A percentile compares a stretch with the other conserved stretches of the same genome.
Conservation (phyloP, 1,139 yeast genomes). For the Nakaseomyces nivariensis region DNA sequence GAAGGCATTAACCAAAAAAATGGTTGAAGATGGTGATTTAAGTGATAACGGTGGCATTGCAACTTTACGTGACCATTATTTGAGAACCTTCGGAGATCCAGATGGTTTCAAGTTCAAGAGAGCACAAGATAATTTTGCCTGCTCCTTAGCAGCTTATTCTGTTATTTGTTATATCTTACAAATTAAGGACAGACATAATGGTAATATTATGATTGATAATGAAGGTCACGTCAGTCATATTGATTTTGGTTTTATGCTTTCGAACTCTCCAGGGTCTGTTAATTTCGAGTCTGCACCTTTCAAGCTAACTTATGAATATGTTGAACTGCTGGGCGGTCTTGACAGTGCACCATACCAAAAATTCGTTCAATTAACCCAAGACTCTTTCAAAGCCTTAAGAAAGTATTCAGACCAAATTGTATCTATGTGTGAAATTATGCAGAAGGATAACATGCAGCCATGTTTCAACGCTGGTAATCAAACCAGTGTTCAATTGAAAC, state of each 20-base stretch:
- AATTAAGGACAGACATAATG: constrained; percentile 92
- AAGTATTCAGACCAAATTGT: constrained; percentile 63
- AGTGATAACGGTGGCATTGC: constrained; percentile 58
- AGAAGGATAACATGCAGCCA: constrained; percentile 77
- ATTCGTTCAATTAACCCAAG: constrained; percentile 54
- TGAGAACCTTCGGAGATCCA: constrained; percentile 58
- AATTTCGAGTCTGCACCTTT: constrained; percentile 98
- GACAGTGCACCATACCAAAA: constrained; percentile 48
- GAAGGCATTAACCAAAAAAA: constrained; percentile 73
- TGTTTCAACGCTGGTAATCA: constrained; percentile 84
- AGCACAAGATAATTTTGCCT: constrained; percentile 78
- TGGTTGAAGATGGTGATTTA: constrained; percentile 45
- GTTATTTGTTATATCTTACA: constrained; percentile 80
- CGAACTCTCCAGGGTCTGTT: constrained; percentile 92
- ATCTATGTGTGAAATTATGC: constrained; percentile 85
- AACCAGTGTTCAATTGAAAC: constrained; percentile 67
- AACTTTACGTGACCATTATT: constrained; percentile 67
- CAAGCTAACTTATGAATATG: constrained; percentile 78
- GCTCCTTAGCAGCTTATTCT: constrained; percentile 81
- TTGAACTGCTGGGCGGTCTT: constrained; percentile 75
- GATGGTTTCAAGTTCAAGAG: constrained; percentile 43
- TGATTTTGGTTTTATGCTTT: constrained; percentile 86
- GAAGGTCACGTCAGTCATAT: constrained; percentile 94
- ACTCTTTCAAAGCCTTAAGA: constrained; percentile 64
- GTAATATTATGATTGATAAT: constrained; percentile 85